phyloP scores from a whole-genome alignment of 75 land plant genomes.

The Picea sitchensis region DNA sequence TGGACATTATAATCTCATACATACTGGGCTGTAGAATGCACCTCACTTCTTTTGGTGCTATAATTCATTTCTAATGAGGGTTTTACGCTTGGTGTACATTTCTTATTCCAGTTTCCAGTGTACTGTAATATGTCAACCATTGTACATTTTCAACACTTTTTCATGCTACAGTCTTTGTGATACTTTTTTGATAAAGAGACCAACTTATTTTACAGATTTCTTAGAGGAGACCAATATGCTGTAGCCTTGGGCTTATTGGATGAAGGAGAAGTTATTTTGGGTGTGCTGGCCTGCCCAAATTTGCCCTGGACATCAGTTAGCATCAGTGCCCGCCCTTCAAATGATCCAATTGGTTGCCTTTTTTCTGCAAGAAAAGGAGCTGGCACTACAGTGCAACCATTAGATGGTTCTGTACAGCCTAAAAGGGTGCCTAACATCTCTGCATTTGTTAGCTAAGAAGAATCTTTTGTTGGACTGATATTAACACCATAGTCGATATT shows the following conservation, averaged over 20 bases:
- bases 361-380: constrained; percentile 78
- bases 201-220: constrained; percentile 44
- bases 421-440: constrained; percentile 16
- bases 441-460: neutral
- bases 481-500: neutral
- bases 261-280: constrained; percentile 81
- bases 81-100: neutral
- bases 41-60: too few species aligned
- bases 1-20: too few species aligned
- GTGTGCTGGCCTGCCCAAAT: constrained; percentile 96
- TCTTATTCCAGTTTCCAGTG: neutral
- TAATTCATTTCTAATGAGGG: neutral
- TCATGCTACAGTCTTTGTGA: neutral
- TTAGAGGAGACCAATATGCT: constrained; percentile 97
- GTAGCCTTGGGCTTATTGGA: constrained; percentile 88
- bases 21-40: too few species aligned
- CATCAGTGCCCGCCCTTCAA: constrained; percentile 14
- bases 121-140: neutral
- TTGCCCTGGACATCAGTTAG: constrained; percentile 64
- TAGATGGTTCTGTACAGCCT: constrained; percentile 42
- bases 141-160: neutral
- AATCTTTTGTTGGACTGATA: neutral
- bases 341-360: constrained; percentile 70
- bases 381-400: constrained; percentile 72
- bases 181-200: neutral